A percentile compares a stretch with the other conserved stretches of the same genome.
Evolutionary conservation across 129 eudicot genomes (phyloP).

Genomic region (Oenanthe sinensis): DNA sequence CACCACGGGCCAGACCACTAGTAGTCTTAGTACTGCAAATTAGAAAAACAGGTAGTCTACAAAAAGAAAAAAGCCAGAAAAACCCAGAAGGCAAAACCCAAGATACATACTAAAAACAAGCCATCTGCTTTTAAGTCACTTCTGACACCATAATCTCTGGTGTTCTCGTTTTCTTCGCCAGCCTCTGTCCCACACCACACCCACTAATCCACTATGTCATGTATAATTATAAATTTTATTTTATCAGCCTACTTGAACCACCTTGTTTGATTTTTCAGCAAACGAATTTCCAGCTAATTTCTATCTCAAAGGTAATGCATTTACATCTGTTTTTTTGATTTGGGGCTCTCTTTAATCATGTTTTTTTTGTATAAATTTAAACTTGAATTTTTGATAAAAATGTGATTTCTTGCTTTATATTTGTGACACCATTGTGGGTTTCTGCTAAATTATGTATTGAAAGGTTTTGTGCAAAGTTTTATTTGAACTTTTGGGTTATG

Average conservation of each 20-base stretch:
- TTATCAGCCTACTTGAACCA: not conserved
- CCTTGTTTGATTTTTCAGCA: not conserved
- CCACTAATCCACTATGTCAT: no score
- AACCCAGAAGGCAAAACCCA: not conserved
- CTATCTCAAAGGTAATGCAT: slow-evolving; percentile 5
- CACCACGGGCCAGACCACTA: no score
- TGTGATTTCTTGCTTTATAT: not conserved
- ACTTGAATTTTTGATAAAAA: not conserved
- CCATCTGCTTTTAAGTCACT: not conserved
- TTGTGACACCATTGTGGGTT: not conserved
- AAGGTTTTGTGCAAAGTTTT: not conserved
- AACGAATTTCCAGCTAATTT: not conserved
- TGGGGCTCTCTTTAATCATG: not conserved
- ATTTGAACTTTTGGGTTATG: not conserved
- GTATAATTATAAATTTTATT: no score
- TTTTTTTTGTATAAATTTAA: not conserved
- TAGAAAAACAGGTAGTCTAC: no score
- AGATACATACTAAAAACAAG: not conserved
- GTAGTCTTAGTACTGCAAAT: no score
- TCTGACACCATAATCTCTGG: slow-evolving; percentile 20
- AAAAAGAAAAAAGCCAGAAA: no score
- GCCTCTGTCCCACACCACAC: not conserved
- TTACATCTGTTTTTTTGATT: not conserved
- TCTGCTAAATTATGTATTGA: not conserved
- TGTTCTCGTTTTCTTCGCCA: slow-evolving; percentile 10